Percentiles rank a stretch among this genome's conserved stretches.
Evolutionary conservation across 2,329 filamentous ascomycete genomes (phyloP).

Genomic region (Colletotrichum aenigma): DNA sequence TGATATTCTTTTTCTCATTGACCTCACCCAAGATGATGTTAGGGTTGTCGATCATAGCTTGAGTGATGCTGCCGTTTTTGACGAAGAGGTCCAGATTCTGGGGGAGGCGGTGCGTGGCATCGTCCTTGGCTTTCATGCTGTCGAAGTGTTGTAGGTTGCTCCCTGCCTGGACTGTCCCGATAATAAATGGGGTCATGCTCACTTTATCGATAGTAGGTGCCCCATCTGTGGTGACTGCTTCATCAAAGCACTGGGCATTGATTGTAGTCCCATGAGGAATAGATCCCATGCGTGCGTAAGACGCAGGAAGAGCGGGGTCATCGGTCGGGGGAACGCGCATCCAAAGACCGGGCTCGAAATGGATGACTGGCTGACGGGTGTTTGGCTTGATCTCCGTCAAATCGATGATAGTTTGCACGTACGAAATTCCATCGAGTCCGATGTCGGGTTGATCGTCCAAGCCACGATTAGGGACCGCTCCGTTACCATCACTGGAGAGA

Average conservation of each 20-base stretch:
- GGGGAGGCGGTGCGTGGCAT: slow-evolving; percentile 7
- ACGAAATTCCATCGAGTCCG: slow-evolving; percentile 37
- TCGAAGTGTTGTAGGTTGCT: too few relatives aligned
- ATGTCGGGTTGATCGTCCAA: slow-evolving; percentile 35
- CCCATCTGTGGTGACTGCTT: slow-evolving; percentile 16
- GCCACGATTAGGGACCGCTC: slow-evolving; percentile 42
- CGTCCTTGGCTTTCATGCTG: too few relatives aligned
- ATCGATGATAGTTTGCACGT: slow-evolving; percentile 38
- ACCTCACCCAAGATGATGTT: slow-evolving; percentile 31
- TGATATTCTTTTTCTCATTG: slow-evolving; percentile 33
- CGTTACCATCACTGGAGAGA: slow-evolving; percentile 22
- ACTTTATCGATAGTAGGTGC: slow-evolving; percentile 22
- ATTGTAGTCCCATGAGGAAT: slow-evolving; percentile 49
- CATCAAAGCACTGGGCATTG: slow-evolving; percentile 38
- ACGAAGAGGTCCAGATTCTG: slow-evolving; percentile 32
- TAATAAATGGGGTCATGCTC: slow-evolving; percentile 28
- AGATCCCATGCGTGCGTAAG: slow-evolving; percentile 40
- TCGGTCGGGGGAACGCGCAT: slow-evolving; percentile 38
- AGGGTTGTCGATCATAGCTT: slow-evolving; percentile 31
- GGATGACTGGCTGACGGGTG: slow-evolving; percentile 33
- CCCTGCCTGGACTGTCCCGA: too few relatives aligned
- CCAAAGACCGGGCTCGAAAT: slow-evolving; percentile 45
- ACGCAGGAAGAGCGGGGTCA: slow-evolving; percentile 22
- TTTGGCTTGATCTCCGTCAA: slow-evolving; percentile 29
- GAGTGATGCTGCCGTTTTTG: slow-evolving; percentile 32